phyloP scores from a whole-genome alignment of 495 filamentous ascomycete species.

The Evernia prunastri region DNA sequence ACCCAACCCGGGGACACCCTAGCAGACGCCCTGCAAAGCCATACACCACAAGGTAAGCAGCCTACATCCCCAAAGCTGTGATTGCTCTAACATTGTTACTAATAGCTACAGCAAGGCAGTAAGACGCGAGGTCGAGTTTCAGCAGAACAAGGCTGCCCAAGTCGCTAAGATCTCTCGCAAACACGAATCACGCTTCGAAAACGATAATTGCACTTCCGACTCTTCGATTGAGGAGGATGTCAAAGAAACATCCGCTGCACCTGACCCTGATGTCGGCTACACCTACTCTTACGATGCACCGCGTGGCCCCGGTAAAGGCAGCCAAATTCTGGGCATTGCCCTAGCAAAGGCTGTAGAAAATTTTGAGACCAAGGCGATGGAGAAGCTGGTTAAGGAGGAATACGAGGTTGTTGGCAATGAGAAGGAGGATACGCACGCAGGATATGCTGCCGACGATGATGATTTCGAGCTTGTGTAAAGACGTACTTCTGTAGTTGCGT shows the following conservation, averaged over 20 bases:
- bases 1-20: constrained; percentile 18
- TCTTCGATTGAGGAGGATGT: constrained; percentile 38
- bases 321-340: constrained; percentile 48
- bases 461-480: constrained; percentile 38
- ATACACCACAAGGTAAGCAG: constrained; percentile 21
- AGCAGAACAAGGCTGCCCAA: constrained; percentile 31
- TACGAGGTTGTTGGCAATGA: constrained; percentile 50
- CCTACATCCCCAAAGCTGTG: background rate
- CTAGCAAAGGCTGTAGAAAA: constrained; percentile 50
- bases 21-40: constrained; percentile 33
- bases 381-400: constrained; percentile 51
- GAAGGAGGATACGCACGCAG: constrained; percentile 31
- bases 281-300: constrained; percentile 45
- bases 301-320: constrained; percentile 41
- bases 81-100: constrained; percentile 12
- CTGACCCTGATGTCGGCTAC: constrained; percentile 37
- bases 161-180: constrained; percentile 37
- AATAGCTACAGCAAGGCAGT: constrained; percentile 17
- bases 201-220: constrained; percentile 29
- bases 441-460: constrained; percentile 38
- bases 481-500: background rate
- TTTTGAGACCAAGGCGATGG: constrained; percentile 50
- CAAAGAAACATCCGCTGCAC: constrained; percentile 38
- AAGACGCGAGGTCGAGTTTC: constrained; percentile 30
- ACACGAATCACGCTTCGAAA: constrained; percentile 32